These are phyloP conservation scores for Centrapalus pauciflorus DNA, from an alignment of 129 eudicot genomes.

Conservation along the genomic window DNA sequence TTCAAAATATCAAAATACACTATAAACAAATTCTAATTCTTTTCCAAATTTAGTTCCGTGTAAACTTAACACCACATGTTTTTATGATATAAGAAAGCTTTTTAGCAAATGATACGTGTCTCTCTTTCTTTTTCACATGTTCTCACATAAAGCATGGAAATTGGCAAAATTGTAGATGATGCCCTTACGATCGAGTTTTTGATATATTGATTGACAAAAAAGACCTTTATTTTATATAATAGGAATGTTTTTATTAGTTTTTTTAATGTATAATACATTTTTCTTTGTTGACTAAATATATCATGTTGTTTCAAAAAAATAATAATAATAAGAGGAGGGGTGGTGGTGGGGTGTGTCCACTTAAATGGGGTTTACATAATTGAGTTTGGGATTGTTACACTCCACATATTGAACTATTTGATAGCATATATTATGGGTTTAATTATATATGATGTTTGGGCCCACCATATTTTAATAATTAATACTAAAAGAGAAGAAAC, in stretches of 20 bases:
- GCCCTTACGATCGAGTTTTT: neutral
- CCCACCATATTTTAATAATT: constrained; percentile 8
- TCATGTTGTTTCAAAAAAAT: neutral
- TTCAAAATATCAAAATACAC: too few relatives aligned
- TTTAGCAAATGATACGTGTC: neutral
- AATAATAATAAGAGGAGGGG: too few relatives aligned
- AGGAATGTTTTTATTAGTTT: neutral
- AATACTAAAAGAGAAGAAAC: constrained; percentile 11
- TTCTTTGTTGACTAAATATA: neutral
- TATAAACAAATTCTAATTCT: too few relatives aligned
- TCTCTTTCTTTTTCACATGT: neutral
- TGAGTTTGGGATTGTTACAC: neutral
- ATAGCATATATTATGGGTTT: neutral
- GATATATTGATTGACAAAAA: neutral
- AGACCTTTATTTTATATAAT: neutral
- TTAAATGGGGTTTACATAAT: constrained; percentile 3
- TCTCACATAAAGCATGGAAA: too few relatives aligned
- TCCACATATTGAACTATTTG: neutral
- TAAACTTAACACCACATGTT: too few relatives aligned
- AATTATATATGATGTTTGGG: constrained; percentile 15
- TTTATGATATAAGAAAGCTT: too few relatives aligned
- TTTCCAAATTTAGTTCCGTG: neutral
- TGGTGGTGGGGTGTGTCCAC: too few relatives aligned
- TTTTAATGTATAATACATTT: neutral
- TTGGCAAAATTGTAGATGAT: too few relatives aligned